Evolutionary conservation across 768 basidiomycete species (phyloP), one percentile per base, ranked within the genome.

Genomic region (Asterophora lycoperdoides): DNA sequence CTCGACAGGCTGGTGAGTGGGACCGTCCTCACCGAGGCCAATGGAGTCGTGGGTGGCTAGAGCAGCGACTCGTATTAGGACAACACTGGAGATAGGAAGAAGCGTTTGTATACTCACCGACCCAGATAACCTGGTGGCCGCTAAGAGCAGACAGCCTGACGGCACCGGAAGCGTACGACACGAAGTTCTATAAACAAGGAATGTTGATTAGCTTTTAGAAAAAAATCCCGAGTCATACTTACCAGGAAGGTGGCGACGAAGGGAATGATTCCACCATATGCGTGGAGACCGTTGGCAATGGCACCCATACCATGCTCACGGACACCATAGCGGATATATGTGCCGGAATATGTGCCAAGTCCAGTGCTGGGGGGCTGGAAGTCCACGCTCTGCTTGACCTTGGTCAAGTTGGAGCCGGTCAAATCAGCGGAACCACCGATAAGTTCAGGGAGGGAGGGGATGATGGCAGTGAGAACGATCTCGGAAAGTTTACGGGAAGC

Each of bases 301-400:
- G 93, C 94, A 60, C 87, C 89, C 93, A 96, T 97, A 57, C 76
- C 94, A 68, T 97, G 94, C 68, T 97, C 94, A 69, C 94, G 89
- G 49, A 97, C 93, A 80, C 94, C 94, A 72, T 88, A 97, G 47
- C 93, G 88, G 65, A 97, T 82, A 67, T 97, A 96, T 40, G 84
- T 87, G 44, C 94, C 94, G 48, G 81, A 70, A 68, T 93, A 95
- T 51, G 66, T 76, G 50, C 94, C 94, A 37, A 95, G 77, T 28
- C 83, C 83, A 15, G 90, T 93, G 71, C 76, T 83, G 15, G 89
- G 87, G 35, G 80, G 88, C 68, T 97, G 94, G 84, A 97, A 95
- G 71, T 97, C 94, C 51, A 83, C 73, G n/a, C 78, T 78, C 47
- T 69, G 71, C 72, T 91, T 91, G 63, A 86, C 89, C 68, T 89